Evolutionary conservation across 768 basidiomycete genomes (phyloP).

Genomic region (Tulasnella calospora): DNA sequence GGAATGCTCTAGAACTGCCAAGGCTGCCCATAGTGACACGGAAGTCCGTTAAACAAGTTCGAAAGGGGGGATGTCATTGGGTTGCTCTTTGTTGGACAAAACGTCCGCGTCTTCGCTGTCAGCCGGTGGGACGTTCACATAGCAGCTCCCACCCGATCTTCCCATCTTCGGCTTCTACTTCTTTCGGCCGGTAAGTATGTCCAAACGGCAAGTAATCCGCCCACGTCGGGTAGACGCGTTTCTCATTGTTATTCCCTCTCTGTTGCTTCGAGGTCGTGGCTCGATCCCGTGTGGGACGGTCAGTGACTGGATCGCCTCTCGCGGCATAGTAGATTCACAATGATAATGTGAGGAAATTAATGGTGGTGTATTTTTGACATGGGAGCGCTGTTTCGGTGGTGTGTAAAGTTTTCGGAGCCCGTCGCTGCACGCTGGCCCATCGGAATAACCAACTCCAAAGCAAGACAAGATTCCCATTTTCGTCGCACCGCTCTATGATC

Average conservation of each 20-base stretch:
- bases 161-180: slow-evolving; percentile 11
- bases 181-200: slow-evolving; percentile 5
- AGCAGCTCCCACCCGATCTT: slow-evolving; percentile 9
- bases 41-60: not conserved
- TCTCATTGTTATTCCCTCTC: not conserved
- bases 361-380: not conserved
- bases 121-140: slow-evolving; percentile 3
- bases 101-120: not conserved
- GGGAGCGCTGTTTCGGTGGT: not conserved
- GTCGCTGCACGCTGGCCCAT: not conserved
- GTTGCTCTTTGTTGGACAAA: not conserved
- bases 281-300: not conserved
- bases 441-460: not conserved
- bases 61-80: not conserved
- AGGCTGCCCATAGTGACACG: not conserved
- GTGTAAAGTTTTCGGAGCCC: slow-evolving; percentile 6
- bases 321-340: slow-evolving; percentile 2
- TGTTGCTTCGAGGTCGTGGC: not conserved
- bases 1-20: not conserved
- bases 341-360: not conserved
- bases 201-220: not conserved
- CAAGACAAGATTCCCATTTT: not conserved
- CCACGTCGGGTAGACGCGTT: not conserved
- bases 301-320: not conserved
- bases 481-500: not conserved